Evolutionary conservation across 2,329 filamentous ascomycete species (phyloP).

Genomic region (Coniella vitis): DNA sequence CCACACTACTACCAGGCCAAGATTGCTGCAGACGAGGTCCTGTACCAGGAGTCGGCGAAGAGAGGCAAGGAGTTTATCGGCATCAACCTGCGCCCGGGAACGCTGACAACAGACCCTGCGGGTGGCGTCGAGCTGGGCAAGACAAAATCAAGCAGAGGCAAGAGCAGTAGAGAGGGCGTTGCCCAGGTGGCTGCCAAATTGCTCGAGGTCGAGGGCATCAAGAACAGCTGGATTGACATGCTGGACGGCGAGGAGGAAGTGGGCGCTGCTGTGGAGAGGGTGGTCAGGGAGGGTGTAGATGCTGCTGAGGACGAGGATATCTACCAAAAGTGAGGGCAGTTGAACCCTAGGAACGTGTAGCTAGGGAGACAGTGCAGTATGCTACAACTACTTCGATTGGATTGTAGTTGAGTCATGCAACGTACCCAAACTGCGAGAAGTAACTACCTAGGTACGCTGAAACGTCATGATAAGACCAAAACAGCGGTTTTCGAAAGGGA

Average conservation of each 20-base stretch:
- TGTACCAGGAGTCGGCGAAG: slow-evolving; percentile 42
- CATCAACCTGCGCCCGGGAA: slow-evolving; percentile 48
- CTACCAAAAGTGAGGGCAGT: slow-evolving; percentile 18
- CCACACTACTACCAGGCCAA: slow-evolving; percentile 55
- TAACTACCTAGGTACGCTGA: too few relatives aligned
- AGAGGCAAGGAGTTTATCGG: slow-evolving; percentile 34
- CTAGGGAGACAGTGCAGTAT: too few relatives aligned
- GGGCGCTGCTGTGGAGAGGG: slow-evolving; percentile 39
- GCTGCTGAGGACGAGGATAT: slow-evolving; percentile 45
- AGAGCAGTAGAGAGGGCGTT: slow-evolving; percentile 51
- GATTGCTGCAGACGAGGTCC: slow-evolving; percentile 50
- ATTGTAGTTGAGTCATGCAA: too few relatives aligned
- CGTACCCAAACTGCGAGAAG: too few relatives aligned
- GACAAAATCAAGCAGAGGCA: slow-evolving; percentile 30
- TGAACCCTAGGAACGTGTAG: too few relatives aligned
- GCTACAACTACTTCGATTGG: too few relatives aligned
- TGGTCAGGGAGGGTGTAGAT: slow-evolving; percentile 43
- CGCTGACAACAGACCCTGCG: slow-evolving; percentile 40
- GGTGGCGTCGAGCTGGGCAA: slow-evolving; percentile 42
- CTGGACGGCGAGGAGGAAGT: slow-evolving; percentile 46
- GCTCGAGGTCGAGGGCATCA: slow-evolving; percentile 41
- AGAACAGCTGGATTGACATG: slow-evolving; percentile 49
- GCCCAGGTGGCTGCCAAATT: slow-evolving; percentile 50
- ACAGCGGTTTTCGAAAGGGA: too few relatives aligned
- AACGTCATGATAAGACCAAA: too few relatives aligned